Evolutionary conservation across 352 stramenopile species (phyloP).

Genomic region (Plasmopara halstedii): DNA sequence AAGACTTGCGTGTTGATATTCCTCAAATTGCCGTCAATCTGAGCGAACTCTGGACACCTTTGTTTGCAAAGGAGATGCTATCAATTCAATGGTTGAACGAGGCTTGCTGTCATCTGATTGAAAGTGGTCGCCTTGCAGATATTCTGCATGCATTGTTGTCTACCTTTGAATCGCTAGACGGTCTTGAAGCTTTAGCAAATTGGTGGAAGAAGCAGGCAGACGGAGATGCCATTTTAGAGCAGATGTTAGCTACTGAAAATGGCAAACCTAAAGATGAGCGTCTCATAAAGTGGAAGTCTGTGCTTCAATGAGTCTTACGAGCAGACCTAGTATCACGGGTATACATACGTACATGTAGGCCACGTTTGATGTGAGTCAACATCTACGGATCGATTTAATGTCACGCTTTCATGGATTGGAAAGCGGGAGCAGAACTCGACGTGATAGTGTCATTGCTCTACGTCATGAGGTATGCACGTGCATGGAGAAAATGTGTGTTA

Average conservation of each 20-base stretch:
- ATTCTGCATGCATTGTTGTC: constrained; percentile 40
- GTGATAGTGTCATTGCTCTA: too few species aligned
- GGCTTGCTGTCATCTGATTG: constrained; percentile 29
- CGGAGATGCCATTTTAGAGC: constrained; percentile 24
- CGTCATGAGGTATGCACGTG: too few species aligned
- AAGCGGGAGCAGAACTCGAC: too few species aligned
- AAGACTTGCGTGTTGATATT: constrained; percentile 70
- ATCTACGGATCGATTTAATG: too few species aligned
- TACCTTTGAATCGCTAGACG: constrained; percentile 20
- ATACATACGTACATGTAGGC: too few species aligned
- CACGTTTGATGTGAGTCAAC: too few species aligned
- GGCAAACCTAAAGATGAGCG: constrained; percentile 16
- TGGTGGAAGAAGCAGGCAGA: constrained; percentile 51
- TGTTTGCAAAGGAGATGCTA: constrained; percentile 49
- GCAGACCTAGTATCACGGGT: too few species aligned
- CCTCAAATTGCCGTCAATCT: constrained; percentile 49
- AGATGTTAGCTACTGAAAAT: constrained; percentile 11
- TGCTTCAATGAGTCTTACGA: constrained; percentile 16
- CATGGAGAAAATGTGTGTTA: too few species aligned
- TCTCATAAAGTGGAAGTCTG: constrained; percentile 23
- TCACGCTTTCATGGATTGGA: too few species aligned
- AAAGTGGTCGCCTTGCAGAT: constrained; percentile 37
- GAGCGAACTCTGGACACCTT: constrained; percentile 46
- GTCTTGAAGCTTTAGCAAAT: constrained; percentile 27
- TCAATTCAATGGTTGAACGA: constrained; percentile 47